phyloP scores from a whole-genome alignment of 78 protist species.

The Dictyostelium firmibasis region DNA sequence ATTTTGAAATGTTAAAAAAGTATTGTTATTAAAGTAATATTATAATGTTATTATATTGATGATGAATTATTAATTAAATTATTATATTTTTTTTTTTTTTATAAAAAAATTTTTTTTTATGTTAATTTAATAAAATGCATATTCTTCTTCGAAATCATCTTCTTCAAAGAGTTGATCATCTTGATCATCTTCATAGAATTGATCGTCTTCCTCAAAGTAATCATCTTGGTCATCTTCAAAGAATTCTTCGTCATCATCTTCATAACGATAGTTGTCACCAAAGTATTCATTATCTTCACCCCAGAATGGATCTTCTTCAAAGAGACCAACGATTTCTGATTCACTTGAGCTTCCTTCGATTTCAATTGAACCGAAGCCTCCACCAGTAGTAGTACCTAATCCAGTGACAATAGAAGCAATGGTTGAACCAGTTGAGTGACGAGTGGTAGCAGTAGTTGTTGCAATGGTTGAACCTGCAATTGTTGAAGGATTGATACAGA shows the following conservation, averaged over 20 bases:
- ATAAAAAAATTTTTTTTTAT: neutral
- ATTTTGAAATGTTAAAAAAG: neutral
- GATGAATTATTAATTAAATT: neutral
- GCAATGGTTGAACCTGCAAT: conserved; percentile 16
- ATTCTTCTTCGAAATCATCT: neutral
- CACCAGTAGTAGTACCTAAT: conserved; percentile 10
- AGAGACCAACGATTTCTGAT: neutral
- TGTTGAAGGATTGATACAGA: neutral
- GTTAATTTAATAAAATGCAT: neutral
- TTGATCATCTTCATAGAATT: neutral
- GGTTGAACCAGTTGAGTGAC: neutral
- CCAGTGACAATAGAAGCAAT: neutral
- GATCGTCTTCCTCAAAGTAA: neutral
- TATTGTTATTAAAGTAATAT: neutral
- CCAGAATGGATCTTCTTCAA: neutral
- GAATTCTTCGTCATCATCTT: neutral
- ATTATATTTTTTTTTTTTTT: neutral
- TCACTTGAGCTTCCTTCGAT: neutral
- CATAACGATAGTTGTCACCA: neutral
- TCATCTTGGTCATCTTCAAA: neutral
- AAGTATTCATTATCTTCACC: neutral
- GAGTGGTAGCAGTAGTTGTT: neutral
- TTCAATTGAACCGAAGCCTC: neutral
- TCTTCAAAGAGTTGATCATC: neutral
- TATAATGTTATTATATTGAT: neutral